Conservation (phyloP, 1,284 basidiomycete species). For the Fomes fomentarius region DNA sequence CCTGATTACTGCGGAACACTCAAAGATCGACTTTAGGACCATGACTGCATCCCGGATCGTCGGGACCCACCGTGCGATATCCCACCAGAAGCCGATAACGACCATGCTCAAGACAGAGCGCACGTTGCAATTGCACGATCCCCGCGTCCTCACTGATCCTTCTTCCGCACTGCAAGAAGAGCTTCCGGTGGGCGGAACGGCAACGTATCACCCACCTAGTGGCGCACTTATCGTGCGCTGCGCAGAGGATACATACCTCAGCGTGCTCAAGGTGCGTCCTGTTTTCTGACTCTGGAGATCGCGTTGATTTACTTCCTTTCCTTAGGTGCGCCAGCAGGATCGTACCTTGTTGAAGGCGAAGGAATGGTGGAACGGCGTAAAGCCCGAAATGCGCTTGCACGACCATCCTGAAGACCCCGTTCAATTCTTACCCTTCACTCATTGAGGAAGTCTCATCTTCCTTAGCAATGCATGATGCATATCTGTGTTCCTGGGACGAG, state of each 20-base stretch:
- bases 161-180: constrained; percentile 1
- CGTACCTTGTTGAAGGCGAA: constrained; percentile 42
- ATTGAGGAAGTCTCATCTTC: background rate
- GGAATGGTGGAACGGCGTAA: constrained; percentile 57
- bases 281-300: background rate
- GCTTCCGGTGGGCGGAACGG: constrained; percentile 41
- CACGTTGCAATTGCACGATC: constrained; percentile 49
- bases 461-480: background rate
- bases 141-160: constrained; percentile 31
- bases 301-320: background rate
- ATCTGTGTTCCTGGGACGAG: too few species aligned
- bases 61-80: constrained; percentile 67
- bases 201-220: constrained; percentile 42
- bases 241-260: constrained; percentile 48
- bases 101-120: constrained; percentile 46
- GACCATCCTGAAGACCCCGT: constrained; percentile 14
- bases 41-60: constrained; percentile 62
- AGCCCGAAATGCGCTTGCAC: constrained; percentile 26
- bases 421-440: constrained; percentile 17
- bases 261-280: constrained; percentile 42
- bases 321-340: constrained; percentile 58
- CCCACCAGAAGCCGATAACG: constrained; percentile 67
- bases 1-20: constrained; percentile 58
- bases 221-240: constrained; percentile 52
- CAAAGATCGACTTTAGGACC: constrained; percentile 57